A percentile compares a stretch with the other conserved stretches of the same genome.
Evolutionary conservation across 2,329 filamentous ascomycete species (phyloP).

Genomic region (Aspergillus cejpii): DNA sequence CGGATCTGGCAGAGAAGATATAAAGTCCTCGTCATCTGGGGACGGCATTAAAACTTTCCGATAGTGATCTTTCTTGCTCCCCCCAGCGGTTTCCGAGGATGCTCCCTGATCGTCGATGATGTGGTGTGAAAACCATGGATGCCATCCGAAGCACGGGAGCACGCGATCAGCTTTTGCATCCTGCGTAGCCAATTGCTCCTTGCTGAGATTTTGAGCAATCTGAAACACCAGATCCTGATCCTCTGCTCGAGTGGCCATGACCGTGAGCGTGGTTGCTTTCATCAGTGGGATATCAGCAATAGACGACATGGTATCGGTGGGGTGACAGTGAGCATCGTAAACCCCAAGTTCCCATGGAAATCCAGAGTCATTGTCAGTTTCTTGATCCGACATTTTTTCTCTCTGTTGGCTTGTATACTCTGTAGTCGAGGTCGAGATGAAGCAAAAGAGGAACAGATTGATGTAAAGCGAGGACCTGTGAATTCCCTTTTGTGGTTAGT

Average conservation of each 20-base stretch:
- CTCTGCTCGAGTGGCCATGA: conserved; percentile 57
- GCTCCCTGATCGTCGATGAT: conserved; percentile 44
- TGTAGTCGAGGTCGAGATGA: neutral
- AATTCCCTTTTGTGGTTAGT: neutral
- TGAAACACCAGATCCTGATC: conserved; percentile 55
- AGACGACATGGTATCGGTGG: conserved; percentile 57
- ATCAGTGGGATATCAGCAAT: conserved; percentile 50
- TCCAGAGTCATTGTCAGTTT: conserved; percentile 14
- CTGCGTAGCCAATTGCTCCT: conserved; percentile 24
- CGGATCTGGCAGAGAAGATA: conserved; percentile 49
- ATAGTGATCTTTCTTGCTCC: conserved; percentile 47
- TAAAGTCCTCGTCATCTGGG: conserved; percentile 44
- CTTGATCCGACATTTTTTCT: conserved; percentile 1
- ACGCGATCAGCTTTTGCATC: conserved; percentile 39
- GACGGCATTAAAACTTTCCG: conserved; percentile 47
- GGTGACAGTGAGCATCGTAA: conserved; percentile 61
- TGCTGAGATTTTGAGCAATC: conserved; percentile 38
- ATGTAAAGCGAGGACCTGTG: neutral
- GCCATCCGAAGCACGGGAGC: conserved; percentile 60
- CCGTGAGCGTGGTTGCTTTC: conserved; percentile 52
- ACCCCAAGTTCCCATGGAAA: conserved; percentile 60
- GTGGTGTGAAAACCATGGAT: conserved; percentile 62
- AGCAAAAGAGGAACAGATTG: neutral
- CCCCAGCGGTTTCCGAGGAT: conserved; percentile 17
- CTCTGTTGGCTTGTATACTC: neutral